Conservation (phyloP, 1,284 basidiomycete genomes). For the Chiua sp. region DNA sequence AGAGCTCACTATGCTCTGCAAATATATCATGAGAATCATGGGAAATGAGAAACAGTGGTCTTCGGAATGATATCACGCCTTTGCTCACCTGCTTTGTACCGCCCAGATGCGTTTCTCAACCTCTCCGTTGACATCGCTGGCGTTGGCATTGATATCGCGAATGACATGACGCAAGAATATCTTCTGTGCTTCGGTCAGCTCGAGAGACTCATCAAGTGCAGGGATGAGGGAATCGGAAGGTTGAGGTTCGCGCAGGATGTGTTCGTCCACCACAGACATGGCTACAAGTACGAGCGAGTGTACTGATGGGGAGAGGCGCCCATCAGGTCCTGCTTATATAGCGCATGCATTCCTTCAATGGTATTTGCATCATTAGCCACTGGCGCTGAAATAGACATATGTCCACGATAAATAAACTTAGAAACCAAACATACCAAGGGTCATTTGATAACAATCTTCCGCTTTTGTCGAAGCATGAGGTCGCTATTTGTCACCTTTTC, state of each 20-base stretch:
- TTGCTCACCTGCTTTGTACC: not conserved
- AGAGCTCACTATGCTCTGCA: conserved; percentile 2
- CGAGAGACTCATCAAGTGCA: conserved; percentile 4
- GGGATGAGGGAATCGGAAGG: not conserved
- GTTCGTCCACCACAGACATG: no score
- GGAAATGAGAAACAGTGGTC: not conserved
- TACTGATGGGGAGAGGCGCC: no score
- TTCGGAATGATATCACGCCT: not conserved
- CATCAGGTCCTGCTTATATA: no score
- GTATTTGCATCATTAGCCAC: no score
- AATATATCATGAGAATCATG: not conserved
- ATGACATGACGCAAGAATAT: conserved; percentile 1
- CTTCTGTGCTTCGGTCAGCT: not conserved
- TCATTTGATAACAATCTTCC: no score
- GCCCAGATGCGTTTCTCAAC: not conserved
- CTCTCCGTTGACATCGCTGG: not conserved
- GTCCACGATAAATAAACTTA: no score
- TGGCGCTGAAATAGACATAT: no score
- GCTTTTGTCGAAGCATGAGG: no score
- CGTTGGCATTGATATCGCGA: not conserved
- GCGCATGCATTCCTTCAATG: no score
- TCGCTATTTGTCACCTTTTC: no score
- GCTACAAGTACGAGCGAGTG: no score
- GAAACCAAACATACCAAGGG: no score
- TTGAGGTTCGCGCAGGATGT: not conserved